Conservation (phyloP, 345 rosid genomes). For the Ceriops tagal region DNA sequence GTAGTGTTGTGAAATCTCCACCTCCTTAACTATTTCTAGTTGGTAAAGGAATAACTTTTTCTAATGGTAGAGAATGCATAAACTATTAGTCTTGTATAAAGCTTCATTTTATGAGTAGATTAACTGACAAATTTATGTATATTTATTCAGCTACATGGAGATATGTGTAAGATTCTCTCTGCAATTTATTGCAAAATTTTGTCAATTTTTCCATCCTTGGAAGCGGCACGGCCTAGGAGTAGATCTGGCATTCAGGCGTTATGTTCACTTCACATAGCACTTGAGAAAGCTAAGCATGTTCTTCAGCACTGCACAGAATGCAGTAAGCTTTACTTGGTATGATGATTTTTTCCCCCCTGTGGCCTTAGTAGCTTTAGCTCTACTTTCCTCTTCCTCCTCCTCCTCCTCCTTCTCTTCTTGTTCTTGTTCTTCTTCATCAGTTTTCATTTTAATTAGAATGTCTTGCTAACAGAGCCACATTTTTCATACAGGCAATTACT, state of each 20-base stretch:
- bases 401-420: background rate
- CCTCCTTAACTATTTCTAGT: background rate
- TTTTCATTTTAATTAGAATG: background rate
- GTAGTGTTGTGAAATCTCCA: background rate
- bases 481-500: conserved; percentile 73
- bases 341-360: conserved; percentile 12
- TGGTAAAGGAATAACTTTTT: background rate
- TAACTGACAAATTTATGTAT: conserved; percentile 5
- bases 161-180: conserved; percentile 75
- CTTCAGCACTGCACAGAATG: conserved; percentile 91
- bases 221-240: conserved; percentile 97
- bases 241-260: conserved; percentile 94
- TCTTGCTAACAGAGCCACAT: conserved; percentile 10
- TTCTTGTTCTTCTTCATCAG: background rate
- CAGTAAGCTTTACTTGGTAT: conserved; percentile 90
- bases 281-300: conserved; percentile 78
- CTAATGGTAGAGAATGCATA: background rate
- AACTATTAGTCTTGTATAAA: background rate
- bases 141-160: conserved; percentile 77
- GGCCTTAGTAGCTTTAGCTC: background rate
- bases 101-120: background rate
- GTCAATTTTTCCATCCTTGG: conserved; percentile 80
- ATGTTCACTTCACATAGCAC: conserved; percentile 88
- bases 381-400: too few relatives aligned
- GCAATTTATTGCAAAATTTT: conserved; percentile 64